Evolutionary conservation across 2,329 filamentous ascomycete species (phyloP).

Genomic region (Canariomyces notabilis): DNA sequence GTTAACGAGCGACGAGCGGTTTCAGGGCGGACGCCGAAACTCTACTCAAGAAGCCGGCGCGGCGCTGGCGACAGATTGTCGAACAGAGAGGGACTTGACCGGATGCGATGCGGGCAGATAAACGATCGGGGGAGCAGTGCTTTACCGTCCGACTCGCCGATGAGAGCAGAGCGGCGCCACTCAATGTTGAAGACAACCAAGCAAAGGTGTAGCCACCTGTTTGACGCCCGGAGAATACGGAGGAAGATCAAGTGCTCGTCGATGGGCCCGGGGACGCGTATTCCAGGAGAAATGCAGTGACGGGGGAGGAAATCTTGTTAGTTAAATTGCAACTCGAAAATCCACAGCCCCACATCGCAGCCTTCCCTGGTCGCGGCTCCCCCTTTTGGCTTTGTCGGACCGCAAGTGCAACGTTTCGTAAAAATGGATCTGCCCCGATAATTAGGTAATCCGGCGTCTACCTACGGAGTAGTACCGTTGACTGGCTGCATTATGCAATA

Average conservation of each 20-base stretch:
- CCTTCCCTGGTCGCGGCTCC: slow-evolving; percentile 13
- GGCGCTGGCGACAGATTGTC: not conserved
- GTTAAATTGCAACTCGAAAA: slow-evolving; percentile 25
- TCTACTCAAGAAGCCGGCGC: not conserved
- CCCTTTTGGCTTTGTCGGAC: slow-evolving; percentile 13
- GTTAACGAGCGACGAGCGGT: slow-evolving; percentile 12
- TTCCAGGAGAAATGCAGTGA: slow-evolving; percentile 15
- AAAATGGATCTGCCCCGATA: not conserved
- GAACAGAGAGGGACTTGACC: not conserved
- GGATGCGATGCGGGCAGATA: not conserved
- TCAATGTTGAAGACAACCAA: slow-evolving; percentile 10
- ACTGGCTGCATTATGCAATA: too few species aligned
- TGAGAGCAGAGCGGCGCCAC: slow-evolving; percentile 8
- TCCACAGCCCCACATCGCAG: slow-evolving; percentile 6
- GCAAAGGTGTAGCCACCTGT: slow-evolving; percentile 5
- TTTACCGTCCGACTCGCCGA: slow-evolving; percentile 1
- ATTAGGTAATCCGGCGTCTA: not conserved
- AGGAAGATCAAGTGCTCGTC: slow-evolving; percentile 9
- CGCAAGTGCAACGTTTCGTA: not conserved
- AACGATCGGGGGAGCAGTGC: slow-evolving; percentile 4
- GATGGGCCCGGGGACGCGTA: slow-evolving; percentile 20
- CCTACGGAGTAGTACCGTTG: too few species aligned
- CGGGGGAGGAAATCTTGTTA: slow-evolving; percentile 23
- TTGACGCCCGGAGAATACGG: slow-evolving; percentile 7
- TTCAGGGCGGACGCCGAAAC: not conserved